Percentiles rank a stretch among this genome's conserved stretches.
These are phyloP conservation scores for Amorphotheca resinae DNA, from an alignment of 495 filamentous ascomycete species.

Conservation along the genomic window DNA sequence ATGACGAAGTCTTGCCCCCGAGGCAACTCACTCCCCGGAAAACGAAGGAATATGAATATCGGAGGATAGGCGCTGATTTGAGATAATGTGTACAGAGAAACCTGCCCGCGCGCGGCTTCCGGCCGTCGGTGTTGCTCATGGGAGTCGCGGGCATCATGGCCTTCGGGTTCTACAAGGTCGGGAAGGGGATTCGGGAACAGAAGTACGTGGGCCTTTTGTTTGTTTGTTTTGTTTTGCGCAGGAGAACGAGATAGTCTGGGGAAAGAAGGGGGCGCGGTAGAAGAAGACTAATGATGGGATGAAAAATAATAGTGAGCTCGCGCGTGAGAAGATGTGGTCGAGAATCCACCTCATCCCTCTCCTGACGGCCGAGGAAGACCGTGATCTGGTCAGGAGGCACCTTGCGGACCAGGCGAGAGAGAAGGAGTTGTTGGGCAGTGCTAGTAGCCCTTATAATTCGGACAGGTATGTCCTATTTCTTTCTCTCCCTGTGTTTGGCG, in stretches of 20 bases:
- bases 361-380: constrained; percentile 91
- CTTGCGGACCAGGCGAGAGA: constrained; percentile 79
- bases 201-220: constrained; percentile 61
- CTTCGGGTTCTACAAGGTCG: constrained; percentile 78
- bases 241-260: too few relatives aligned
- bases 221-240: too few relatives aligned
- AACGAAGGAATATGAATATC: too few relatives aligned
- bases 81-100: constrained; percentile 73
- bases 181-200: constrained; percentile 67
- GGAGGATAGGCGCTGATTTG: too few relatives aligned
- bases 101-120: constrained; percentile 83
- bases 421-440: constrained; percentile 73
- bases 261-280: too few relatives aligned
- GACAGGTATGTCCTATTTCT: constrained; percentile 61
- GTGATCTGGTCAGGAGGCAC: constrained; percentile 77
- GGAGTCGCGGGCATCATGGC: constrained; percentile 64
- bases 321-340: constrained; percentile 94
- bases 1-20: too few relatives aligned
- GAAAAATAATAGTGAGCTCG: constrained; percentile 60
- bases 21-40: too few relatives aligned
- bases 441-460: constrained; percentile 70
- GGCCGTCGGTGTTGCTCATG: constrained; percentile 61
- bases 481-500: constrained; percentile 3
- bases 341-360: constrained; percentile 85
- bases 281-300: constrained; percentile 2